Evolutionary conservation across 257 asterid genomes (phyloP).

Genomic region (Knoxia roxburghii): DNA sequence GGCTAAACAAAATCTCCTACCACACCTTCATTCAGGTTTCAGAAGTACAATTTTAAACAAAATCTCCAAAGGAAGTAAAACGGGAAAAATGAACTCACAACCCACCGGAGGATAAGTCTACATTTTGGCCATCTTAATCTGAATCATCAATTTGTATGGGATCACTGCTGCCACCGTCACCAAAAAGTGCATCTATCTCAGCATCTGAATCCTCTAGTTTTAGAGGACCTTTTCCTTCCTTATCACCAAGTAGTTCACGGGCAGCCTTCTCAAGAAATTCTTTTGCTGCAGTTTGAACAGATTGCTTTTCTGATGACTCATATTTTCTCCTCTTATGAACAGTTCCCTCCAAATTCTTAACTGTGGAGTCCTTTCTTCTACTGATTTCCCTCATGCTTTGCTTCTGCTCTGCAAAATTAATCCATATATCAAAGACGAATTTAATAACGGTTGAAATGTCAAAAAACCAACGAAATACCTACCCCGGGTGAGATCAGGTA

Average conservation of each 20-base stretch:
- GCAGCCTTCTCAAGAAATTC: constrained; percentile 97
- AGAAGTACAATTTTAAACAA: neutral
- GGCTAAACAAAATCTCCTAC: neutral
- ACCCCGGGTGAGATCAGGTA: constrained; percentile 88
- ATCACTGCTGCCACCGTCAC: constrained; percentile 63
- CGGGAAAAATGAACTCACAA: constrained; percentile 11
- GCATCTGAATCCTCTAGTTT: constrained; percentile 56
- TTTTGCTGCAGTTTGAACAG: constrained; percentile 78
- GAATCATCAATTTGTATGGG: constrained; percentile 44
- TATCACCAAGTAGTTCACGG: constrained; percentile 80
- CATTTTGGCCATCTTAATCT: constrained; percentile 25
- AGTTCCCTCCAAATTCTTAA: constrained; percentile 45
- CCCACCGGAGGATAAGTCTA: constrained; percentile 64
- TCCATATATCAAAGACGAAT: constrained; percentile 34
- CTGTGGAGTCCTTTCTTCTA: constrained; percentile 39
- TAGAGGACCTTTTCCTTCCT: constrained; percentile 73
- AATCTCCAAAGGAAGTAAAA: neutral
- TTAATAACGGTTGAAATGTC: constrained; percentile 5
- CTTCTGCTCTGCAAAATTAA: constrained; percentile 78
- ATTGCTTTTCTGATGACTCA: constrained; percentile 59
- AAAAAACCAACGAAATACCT: constrained; percentile 21
- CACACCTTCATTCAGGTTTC: neutral
- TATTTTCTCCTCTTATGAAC: constrained; percentile 69
- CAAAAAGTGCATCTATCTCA: constrained; percentile 69
- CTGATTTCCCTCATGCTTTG: constrained; percentile 75